A percentile compares a stretch with the other conserved stretches of the same genome.
Conservation (phyloP, 2,329 filamentous ascomycete species). For the Ophiocordyceps robertsii region DNA sequence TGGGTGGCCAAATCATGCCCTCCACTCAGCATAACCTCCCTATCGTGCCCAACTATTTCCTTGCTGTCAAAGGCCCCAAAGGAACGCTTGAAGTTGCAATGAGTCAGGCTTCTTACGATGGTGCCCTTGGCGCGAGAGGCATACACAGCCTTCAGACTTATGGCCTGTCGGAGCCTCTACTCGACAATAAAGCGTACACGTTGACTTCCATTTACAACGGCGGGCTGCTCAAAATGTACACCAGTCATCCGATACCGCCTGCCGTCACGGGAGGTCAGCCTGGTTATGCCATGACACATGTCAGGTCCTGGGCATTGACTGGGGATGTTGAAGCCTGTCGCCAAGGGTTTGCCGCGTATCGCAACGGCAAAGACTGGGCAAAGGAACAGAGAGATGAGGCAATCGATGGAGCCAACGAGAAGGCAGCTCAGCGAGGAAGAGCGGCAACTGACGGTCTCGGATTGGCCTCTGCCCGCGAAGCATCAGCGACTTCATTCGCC, state of each 20-base stretch:
- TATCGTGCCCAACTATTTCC: slow-evolving; percentile 23
- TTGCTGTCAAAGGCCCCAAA: slow-evolving; percentile 22
- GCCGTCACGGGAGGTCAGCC: neutral
- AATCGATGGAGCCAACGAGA: neutral
- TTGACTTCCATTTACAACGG: neutral
- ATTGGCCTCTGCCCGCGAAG: neutral
- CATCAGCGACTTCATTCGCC: neutral
- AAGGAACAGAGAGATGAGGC: neutral
- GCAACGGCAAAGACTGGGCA: neutral
- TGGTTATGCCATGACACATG: neutral
- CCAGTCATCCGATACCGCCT: slow-evolving; percentile 1
- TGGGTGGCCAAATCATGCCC: slow-evolving; percentile 15
- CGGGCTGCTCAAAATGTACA: slow-evolving; percentile 2
- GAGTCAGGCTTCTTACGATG: slow-evolving; percentile 21
- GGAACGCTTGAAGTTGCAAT: slow-evolving; percentile 13
- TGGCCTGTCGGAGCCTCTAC: neutral
- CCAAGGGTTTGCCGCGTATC: neutral
- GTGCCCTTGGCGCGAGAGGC: slow-evolving; percentile 19
- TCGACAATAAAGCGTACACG: slow-evolving; percentile 3
- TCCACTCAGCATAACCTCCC: slow-evolving; percentile 16
- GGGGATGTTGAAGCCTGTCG: neutral
- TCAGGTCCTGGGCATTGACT: neutral
- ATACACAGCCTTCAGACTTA: slow-evolving; percentile 21
- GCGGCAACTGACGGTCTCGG: too few species aligned
- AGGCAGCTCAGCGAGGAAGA: neutral